Percentiles rank a stretch among this genome's conserved stretches.
Conservation (phyloP, 2,329 filamentous ascomycete genomes). For the Cucurbitaria berberidis region DNA sequence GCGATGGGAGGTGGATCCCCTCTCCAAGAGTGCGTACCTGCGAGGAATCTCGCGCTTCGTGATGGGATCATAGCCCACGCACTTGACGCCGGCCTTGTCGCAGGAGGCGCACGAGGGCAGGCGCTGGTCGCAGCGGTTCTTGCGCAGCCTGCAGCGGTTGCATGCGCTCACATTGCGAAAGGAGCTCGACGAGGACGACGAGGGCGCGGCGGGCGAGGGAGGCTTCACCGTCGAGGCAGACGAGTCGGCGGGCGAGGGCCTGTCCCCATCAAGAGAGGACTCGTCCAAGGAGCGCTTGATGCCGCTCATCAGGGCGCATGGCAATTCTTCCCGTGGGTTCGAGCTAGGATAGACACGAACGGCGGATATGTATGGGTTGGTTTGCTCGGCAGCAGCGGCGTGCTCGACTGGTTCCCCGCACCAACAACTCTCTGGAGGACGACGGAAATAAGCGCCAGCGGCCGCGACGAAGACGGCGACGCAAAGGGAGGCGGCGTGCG, state of each 20-base stretch:
- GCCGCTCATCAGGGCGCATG: slow-evolving; percentile 49
- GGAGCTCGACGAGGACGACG: slow-evolving; percentile 45
- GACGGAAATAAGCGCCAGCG: slow-evolving; percentile 16
- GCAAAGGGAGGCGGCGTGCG: slow-evolving; percentile 11
- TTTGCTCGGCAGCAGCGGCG: neutral
- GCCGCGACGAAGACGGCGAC: slow-evolving; percentile 1
- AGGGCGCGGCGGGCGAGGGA: slow-evolving; percentile 38
- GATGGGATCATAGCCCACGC: slow-evolving; percentile 95
- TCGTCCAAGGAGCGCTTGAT: slow-evolving; percentile 49
- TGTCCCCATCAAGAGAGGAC: slow-evolving; percentile 43
- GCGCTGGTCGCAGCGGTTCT: slow-evolving; percentile 94
- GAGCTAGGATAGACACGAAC: neutral
- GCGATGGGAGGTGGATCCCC: no score
- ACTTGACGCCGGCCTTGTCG: slow-evolving; percentile 88
- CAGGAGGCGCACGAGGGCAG: slow-evolving; percentile 90
- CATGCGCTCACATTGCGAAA: slow-evolving; percentile 79
- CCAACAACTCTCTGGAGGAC: slow-evolving; percentile 11
- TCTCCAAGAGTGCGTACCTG: slow-evolving; percentile 54
- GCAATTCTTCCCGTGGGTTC: slow-evolving; percentile 28
- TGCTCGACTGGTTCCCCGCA: slow-evolving; percentile 20
- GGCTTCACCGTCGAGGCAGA: slow-evolving; percentile 34
- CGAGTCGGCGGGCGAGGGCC: slow-evolving; percentile 35
- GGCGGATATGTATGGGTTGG: neutral
- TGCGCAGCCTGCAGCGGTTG: slow-evolving; percentile 83
- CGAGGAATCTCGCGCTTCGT: slow-evolving; percentile 94